Base-by-base conservation (phyloP, 1,139 yeast genomes). In the Eremothecium cymbalariae region DNA sequence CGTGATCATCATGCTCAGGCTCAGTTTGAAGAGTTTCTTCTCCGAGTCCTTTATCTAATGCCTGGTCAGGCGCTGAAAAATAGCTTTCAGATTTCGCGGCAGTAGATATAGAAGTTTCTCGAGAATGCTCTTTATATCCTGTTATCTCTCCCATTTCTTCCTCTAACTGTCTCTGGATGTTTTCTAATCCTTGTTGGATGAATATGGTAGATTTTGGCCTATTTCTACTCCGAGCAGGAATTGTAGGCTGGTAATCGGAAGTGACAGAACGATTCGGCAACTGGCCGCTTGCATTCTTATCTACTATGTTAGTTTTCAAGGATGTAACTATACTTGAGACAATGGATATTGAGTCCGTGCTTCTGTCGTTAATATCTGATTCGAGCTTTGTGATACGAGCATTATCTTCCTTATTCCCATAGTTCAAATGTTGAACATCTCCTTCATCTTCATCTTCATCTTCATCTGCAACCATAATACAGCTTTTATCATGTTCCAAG, bases 221-320 rank as follows among this genome's bases (percentile, higher is more conserved):
- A 11, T 47, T 47, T 31, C 47, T 49, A 32, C 46, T 55, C 33
- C 59, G 48, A 23, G 57, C 57, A 11, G 60, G 60, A 4, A 51
- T 48, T 2, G 53, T 43, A 4, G 59, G 59, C 24, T 47, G 48
- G 16, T 41, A 45, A 17, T 39, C 44, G n/a, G 41, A 40, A 5
- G 42, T 40, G 26, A 46, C 48, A 4, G 55, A 45, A 16, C 53
- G 42, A 8, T 37, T 35, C 4, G 57, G 55, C 13, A 22, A 37
- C 12, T 30, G 39, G 13, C 42, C 45, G 12, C 26, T 23, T 20
- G 32, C 36, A 16, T 36, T 37, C 19, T 37, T 34, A 29, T 37
- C 36, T 14, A 25, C 9, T 8, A 37, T 30, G 4, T 40, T 43
- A 8, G 51, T 46, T 6, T 39, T 31, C 14, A 53, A 33, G 6